Evolutionary conservation across 345 rosid species (phyloP), one percentile per base, ranked within the genome.

Genomic region (Arabis alpina): DNA sequence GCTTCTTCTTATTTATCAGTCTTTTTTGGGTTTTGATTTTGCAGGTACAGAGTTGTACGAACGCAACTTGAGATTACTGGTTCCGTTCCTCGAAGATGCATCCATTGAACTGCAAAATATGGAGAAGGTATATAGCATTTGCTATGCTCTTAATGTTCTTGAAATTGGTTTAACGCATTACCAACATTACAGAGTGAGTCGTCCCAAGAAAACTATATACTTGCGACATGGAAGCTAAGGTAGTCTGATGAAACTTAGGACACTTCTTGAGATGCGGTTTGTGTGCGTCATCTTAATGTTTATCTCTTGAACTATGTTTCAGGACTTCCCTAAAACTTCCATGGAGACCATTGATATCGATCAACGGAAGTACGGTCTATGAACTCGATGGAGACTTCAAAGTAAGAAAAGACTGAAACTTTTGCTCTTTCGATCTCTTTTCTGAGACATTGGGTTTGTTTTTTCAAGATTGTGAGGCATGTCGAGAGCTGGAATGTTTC

Each of bases 281-380:
- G 15, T 72, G 61, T 23, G 13, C 2, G 2, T 24, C 16, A 23
- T 68, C 55, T 60, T 61, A 24, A 62, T 37, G 36, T 23, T 53
- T 32, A 8, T 50, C 13, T 16, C 58, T 47, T 68, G 30, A 53
- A 39, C 43, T 11, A 50, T 71, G 53, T 66, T 75, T 71, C 85
- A 93, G 98, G 77, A 93, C 96, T 43, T 86, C 81, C 88, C 81
- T 93, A 66, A 88, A 80, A 77, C 86, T 90, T 72, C 97, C 92
- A 1, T 88, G 97, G 94, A 83, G 76, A 73, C 94, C 94, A 30
- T 82, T 90, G 55, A 82, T 90, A 73, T 81, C 79, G 0, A 73
- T 88, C 14, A 71, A 86, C 19, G 97, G 97, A 71, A 84, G 67
- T 58, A 90, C 97, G 1, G 66, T 79, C 39, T 88, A 88, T 64